These are phyloP conservation scores for Guadua angustifolia DNA, from an alignment of 176 grass and related monocot species.

Conservation along the genomic window DNA sequence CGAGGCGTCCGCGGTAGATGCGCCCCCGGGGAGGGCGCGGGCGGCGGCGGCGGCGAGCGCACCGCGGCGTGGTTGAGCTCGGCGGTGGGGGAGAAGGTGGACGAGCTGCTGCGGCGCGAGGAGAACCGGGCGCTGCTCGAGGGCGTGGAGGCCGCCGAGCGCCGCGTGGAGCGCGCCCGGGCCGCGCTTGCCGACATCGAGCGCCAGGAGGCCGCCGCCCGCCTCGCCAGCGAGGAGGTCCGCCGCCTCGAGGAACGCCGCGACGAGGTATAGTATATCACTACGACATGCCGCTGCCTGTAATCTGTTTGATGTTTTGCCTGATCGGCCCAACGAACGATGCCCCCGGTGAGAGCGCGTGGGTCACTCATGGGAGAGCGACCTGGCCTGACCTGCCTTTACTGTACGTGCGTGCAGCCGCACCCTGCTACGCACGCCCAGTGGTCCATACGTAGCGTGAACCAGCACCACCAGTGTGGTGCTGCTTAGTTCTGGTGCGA, in stretches of 20 bases:
- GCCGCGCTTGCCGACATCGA: slow-evolving; percentile 73
- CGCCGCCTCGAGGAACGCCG: slow-evolving; percentile 65
- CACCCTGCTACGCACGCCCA: neutral
- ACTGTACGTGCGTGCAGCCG: neutral
- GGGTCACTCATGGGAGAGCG: slow-evolving; percentile 18
- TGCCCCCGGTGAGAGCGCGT: neutral
- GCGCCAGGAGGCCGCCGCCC: slow-evolving; percentile 62
- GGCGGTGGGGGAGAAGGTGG: slow-evolving; percentile 65
- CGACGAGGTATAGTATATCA: slow-evolving; percentile 57
- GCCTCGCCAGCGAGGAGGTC: slow-evolving; percentile 59
- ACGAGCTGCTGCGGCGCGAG: slow-evolving; percentile 70
- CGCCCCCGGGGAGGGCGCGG: slow-evolving; percentile 33
- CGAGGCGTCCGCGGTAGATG: slow-evolving; percentile 41
- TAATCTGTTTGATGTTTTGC: slow-evolving; percentile 47
- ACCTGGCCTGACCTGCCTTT: neutral
- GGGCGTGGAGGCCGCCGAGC: slow-evolving; percentile 73
- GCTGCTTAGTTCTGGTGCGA: neutral
- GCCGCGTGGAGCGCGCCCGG: slow-evolving; percentile 76
- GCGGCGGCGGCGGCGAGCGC: neutral
- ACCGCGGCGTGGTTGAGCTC: slow-evolving; percentile 50
- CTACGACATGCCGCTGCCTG: neutral
- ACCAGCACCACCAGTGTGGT: neutral
- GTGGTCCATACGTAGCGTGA: neutral
- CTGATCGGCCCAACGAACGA: neutral
- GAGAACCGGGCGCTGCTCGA: slow-evolving; percentile 73